Evolutionary conservation across 192 early-diverging fungal species (phyloP).

Genomic region (Geosiphon pyriformis): DNA sequence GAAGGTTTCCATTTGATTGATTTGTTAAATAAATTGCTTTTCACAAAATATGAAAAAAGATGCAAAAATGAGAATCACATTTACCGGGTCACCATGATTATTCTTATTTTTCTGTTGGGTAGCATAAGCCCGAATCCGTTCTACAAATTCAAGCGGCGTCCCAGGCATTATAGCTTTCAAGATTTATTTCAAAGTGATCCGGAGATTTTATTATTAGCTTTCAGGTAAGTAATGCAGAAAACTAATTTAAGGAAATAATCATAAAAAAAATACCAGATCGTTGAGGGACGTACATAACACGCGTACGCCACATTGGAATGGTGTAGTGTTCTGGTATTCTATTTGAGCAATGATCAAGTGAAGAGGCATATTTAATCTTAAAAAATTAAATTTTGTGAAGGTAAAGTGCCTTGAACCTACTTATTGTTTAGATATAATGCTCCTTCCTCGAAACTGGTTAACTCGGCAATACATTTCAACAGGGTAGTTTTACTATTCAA

Average conservation of each 20-base stretch:
- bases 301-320: conserved; percentile 68
- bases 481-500: conserved; percentile 70
- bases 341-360: background rate
- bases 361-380: too few relatives aligned
- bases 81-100: conserved; percentile 52
- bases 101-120: conserved; percentile 40
- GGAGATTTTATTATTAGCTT: background rate
- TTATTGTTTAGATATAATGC: conserved; percentile 44
- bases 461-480: conserved; percentile 74
- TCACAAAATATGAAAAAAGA: background rate
- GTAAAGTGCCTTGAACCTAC: too few relatives aligned
- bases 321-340: conserved; percentile 48
- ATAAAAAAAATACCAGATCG: conserved; percentile 36
- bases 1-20: background rate
- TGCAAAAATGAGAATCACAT: background rate
- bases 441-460: conserved; percentile 61
- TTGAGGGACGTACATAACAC: conserved; percentile 85
- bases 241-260: background rate
- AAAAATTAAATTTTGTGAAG: too few relatives aligned
- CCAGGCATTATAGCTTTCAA: conserved; percentile 55
- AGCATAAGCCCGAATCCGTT: conserved; percentile 46
- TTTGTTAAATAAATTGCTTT: background rate
- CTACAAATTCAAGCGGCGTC: conserved; percentile 65
- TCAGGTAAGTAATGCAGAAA: background rate
- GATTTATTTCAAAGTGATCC: background rate